Conservation (phyloP, 306 rosid genomes). For the Cucurbita argyrosperma region DNA sequence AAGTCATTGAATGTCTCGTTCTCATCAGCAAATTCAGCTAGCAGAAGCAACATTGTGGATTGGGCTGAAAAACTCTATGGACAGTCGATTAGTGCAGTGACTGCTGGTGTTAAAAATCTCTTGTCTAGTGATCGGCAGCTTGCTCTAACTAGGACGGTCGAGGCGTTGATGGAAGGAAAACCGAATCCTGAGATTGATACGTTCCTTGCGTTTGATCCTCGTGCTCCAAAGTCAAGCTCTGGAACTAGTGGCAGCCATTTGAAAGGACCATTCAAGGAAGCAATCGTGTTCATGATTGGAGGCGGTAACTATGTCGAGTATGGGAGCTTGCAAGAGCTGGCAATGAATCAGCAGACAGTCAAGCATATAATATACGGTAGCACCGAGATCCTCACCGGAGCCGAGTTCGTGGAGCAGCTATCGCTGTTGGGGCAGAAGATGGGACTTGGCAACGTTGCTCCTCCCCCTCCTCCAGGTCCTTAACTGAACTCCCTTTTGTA, state of each 20-base stretch:
- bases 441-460: conserved; percentile 55
- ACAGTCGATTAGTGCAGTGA: conserved; percentile 81
- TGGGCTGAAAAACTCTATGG: conserved; percentile 98
- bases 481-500: not conserved
- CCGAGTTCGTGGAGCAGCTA: conserved; percentile 85
- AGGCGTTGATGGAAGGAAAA: conserved; percentile 85
- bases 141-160: conserved; percentile 86
- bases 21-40: conserved; percentile 82
- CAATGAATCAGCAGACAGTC: conserved; percentile 60
- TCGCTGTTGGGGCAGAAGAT: conserved; percentile 72
- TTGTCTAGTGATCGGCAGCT: conserved; percentile 83
- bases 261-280: conserved; percentile 92
- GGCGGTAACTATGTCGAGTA: conserved; percentile 93
- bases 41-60: conserved; percentile 84
- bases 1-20: conserved; percentile 68
- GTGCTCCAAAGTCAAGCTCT: conserved; percentile 64
- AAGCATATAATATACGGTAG: conserved; percentile 84
- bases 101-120: conserved; percentile 92
- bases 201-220: conserved; percentile 75
- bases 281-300: conserved; percentile 89
- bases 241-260: conserved; percentile 60
- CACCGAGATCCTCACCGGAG: conserved; percentile 86
- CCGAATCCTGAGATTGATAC: conserved; percentile 87
- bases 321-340: conserved; percentile 78
- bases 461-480: not conserved